Evolutionary conservation across 768 basidiomycete species (phyloP), one percentile per base, ranked within the genome.

Genomic region (Collybiopsis luxurians): DNA sequence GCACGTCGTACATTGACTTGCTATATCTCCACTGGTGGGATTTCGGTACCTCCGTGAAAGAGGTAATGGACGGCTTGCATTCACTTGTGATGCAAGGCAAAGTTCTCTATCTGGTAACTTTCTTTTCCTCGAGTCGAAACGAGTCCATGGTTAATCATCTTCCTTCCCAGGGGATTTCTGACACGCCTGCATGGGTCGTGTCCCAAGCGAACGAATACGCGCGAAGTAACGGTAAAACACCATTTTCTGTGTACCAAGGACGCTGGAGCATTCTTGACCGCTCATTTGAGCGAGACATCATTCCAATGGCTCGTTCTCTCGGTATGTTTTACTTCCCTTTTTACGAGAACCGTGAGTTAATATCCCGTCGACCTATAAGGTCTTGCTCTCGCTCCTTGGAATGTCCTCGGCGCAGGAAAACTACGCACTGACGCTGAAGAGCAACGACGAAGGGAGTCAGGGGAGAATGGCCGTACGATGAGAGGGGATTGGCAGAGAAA

Each of bases 1-100:
- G 81, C 43, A 86, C 84, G 0, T 70, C 76, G n/a, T 87, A 80
- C 61, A 75, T 85, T 61, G 83, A 85, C 60, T 74, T 85, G 48
- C 64, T 84, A 28, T 83, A 85, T 58, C 61, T 83, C 4, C 83
- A 84, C 61, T 80, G 73, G 71, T 76, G 77, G 80, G 79, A 80
- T 57, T 78, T 71, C 57, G 66, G 73, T 9, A 77, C 77, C 4
- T 72, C 71, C 11, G 69, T 80, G 30, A 69, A 74, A 47, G 81
- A 83, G 61, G 60, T 80, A 24, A 78, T 80, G 80, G 72, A 73
- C 38, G 65, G 66, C 13, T 65, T 82, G 9, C 75, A 80, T 61
- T 67, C 65, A 15, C 65, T 80, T 26, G 74, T 80, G 50, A 68
- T 67, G 27, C 63, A 67, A 42, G 77, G 77, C 34, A 81, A 79